A percentile compares a stretch with the other conserved stretches of the same genome.
phyloP scores from a whole-genome alignment of 345 rosid species.

The Hibiscus mutabilis region DNA sequence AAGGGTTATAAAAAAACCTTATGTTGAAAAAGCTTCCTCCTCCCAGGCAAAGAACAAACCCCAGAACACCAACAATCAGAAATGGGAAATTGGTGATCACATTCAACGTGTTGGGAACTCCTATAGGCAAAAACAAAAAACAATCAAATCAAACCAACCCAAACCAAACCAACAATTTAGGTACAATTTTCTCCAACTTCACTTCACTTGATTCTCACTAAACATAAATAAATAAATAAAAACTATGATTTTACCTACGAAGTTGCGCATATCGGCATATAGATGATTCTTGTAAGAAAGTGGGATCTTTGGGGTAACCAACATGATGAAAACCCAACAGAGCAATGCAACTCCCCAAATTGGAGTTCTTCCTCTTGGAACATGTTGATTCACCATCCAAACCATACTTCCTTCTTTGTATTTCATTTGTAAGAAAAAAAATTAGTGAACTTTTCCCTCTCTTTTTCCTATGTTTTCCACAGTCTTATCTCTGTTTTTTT shows the following conservation, averaged over 20 bases:
- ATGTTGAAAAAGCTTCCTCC: conserved; percentile 64
- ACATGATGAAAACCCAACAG: conserved; percentile 52
- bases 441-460: conserved; percentile 10
- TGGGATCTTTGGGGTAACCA: conserved; percentile 67
- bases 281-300: conserved; percentile 36
- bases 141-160: too few relatives aligned
- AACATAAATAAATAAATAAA: not conserved
- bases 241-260: conserved; percentile 40
- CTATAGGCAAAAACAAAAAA: conserved; percentile 30
- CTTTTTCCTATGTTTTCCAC: not conserved
- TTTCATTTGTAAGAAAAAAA: not conserved
- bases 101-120: conserved; percentile 85
- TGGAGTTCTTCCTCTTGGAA: conserved; percentile 36
- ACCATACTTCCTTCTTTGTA: conserved; percentile 21
- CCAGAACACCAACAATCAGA: conserved; percentile 69
- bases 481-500: not conserved
- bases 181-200: not conserved
- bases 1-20: conserved; percentile 28
- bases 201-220: not conserved
- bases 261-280: conserved; percentile 84
- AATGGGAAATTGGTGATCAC: conserved; percentile 86
- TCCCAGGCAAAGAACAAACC: conserved; percentile 60
- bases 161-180: too few relatives aligned
- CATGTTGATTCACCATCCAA: conserved; percentile 46
- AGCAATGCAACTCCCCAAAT: conserved; percentile 42